These are phyloP conservation scores for Phialophora verrucosa DNA, from an alignment of 2,329 filamentous ascomycete genomes.

Conservation along the genomic window DNA sequence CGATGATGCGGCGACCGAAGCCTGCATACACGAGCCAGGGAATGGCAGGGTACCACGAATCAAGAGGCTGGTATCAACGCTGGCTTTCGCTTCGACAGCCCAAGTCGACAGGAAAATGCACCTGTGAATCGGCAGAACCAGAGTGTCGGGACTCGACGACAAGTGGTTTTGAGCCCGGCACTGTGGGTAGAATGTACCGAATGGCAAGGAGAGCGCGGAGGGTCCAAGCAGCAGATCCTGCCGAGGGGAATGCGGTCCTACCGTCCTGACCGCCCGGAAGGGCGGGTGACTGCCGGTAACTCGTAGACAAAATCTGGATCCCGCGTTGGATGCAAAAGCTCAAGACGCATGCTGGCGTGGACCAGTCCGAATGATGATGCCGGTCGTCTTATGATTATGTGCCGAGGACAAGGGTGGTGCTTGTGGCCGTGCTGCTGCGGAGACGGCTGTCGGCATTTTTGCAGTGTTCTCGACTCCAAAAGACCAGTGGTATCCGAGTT, in stretches of 20 bases:
- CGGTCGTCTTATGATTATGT: neutral
- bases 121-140: constrained; percentile 13
- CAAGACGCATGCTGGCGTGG: constrained; percentile 8
- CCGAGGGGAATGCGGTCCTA: constrained; percentile 5
- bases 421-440: neutral
- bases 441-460: neutral
- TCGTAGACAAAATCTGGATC: neutral
- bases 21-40: constrained; percentile 7
- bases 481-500: neutral
- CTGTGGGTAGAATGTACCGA: neutral
- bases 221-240: constrained; percentile 5
- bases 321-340: neutral
- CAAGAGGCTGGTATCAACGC: neutral
- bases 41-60: constrained; percentile 9
- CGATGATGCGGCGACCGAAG: neutral
- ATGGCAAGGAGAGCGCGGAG: neutral
- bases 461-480: neutral
- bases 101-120: neutral
- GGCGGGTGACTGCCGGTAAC: constrained; percentile 3
- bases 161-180: constrained; percentile 5
- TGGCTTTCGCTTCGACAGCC: neutral
- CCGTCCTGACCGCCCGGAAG: constrained; percentile 3
- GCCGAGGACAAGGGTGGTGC: neutral
- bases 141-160: constrained; percentile 22
- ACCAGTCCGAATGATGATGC: constrained; percentile 16